Evolutionary conservation across 2,329 filamentous ascomycete species (phyloP).

Genomic region (Colletotrichum gigasporum): DNA sequence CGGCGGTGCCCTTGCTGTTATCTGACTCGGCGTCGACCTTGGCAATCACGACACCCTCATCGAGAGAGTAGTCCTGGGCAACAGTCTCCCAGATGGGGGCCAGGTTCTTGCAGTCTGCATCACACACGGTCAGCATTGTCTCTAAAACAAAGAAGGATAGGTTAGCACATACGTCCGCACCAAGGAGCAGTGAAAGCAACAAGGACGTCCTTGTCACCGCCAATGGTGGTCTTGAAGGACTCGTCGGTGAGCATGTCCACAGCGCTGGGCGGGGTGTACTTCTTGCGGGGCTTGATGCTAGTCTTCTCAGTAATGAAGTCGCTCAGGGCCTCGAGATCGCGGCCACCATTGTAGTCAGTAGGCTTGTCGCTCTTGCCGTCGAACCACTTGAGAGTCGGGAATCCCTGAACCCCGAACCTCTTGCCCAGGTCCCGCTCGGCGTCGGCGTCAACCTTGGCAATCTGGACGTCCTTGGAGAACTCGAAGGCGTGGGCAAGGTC

Average conservation of each 20-base stretch:
- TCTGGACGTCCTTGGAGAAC: conserved; percentile 76
- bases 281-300: conserved; percentile 81
- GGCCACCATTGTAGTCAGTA: conserved; percentile 84
- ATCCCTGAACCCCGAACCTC: conserved; percentile 89
- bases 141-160: conserved; percentile 6
- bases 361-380: conserved; percentile 92
- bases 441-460: conserved; percentile 97
- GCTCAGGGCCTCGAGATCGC: conserved; percentile 86
- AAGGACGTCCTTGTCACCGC: conserved; percentile 86
- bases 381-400: conserved; percentile 97
- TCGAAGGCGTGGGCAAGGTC: conserved; percentile 83
- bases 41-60: conserved; percentile 84
- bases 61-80: conserved; percentile 81
- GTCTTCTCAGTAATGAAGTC: conserved; percentile 89
- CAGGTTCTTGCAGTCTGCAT: conserved; percentile 91
- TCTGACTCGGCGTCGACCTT: conserved; percentile 95
- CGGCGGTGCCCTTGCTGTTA: conserved; percentile 81
- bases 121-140: conserved; percentile 17
- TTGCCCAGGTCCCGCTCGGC: conserved; percentile 85
- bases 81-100: conserved; percentile 91
- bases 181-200: conserved; percentile 98
- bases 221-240: conserved; percentile 80
- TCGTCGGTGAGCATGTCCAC: conserved; percentile 84
- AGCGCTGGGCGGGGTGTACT: conserved; percentile 75
- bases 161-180: conserved; percentile 86